Conservation (phyloP, 352 stramenopile genomes). For the Aphanomyces cochlioides region DNA sequence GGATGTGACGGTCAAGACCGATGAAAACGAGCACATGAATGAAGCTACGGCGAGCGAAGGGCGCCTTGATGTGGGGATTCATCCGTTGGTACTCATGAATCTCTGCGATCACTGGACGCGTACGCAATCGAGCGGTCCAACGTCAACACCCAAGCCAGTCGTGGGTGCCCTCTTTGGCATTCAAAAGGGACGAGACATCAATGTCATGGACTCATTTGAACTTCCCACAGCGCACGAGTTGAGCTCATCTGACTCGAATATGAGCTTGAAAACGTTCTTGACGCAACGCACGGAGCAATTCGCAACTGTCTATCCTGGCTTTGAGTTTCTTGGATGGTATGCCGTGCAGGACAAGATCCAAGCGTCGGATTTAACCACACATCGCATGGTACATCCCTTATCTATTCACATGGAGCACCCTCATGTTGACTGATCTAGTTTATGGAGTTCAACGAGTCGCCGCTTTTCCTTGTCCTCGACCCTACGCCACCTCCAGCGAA, state of each 20-base stretch:
- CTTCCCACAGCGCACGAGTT: slow-evolving; percentile 60
- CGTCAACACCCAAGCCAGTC: slow-evolving; percentile 41
- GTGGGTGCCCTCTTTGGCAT: slow-evolving; percentile 91
- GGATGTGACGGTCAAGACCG: slow-evolving; percentile 8
- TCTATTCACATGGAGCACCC: not conserved
- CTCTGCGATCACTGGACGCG: slow-evolving; percentile 94
- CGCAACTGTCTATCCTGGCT: slow-evolving; percentile 79
- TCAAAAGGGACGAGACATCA: slow-evolving; percentile 75
- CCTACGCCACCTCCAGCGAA: slow-evolving; percentile 37
- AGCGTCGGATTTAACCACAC: slow-evolving; percentile 67
- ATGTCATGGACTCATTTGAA: slow-evolving; percentile 87
- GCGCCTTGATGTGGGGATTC: slow-evolving; percentile 49
- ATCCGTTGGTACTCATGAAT: slow-evolving; percentile 91
- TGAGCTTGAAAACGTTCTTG: slow-evolving; percentile 25
- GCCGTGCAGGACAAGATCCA: slow-evolving; percentile 67
- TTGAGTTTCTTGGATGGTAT: slow-evolving; percentile 88
- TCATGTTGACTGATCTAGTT: slow-evolving; percentile 41
- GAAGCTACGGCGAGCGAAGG: slow-evolving; percentile 10
- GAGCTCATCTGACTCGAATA: slow-evolving; percentile 3
- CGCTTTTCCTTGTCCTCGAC: slow-evolving; percentile 76
- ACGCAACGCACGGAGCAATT: slow-evolving; percentile 39
- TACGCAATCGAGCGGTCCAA: slow-evolving; percentile 51
- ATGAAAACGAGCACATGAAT: slow-evolving; percentile 7
- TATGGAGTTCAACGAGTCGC: slow-evolving; percentile 86
- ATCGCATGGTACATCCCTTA: slow-evolving; percentile 50